Conservation (phyloP, 371 early-diverging fungal genomes). For the Mortierella polycephala region DNA sequence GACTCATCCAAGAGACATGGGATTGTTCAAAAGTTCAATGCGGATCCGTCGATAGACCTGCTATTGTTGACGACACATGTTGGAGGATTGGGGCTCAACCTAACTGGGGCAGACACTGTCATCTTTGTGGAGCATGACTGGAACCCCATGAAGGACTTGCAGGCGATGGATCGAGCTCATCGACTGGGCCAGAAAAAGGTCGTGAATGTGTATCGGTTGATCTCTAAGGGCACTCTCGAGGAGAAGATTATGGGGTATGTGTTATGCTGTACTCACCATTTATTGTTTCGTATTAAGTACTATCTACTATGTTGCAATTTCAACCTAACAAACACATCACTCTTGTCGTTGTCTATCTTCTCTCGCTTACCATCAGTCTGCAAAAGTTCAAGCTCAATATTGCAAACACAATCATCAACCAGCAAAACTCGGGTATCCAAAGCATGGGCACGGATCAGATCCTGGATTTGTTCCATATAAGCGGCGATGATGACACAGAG, state of each 20-base stretch:
- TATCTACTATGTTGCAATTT: too few relatives aligned
- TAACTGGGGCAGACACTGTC: slow-evolving; percentile 99
- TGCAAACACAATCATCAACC: slow-evolving; percentile 97
- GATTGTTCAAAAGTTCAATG: slow-evolving; percentile 95
- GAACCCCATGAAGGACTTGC: slow-evolving; percentile 98
- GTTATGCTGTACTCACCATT: background rate
- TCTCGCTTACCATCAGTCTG: slow-evolving; percentile 61
- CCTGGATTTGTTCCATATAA: slow-evolving; percentile 89
- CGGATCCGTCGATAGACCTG: slow-evolving; percentile 95
- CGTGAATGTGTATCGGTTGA: slow-evolving; percentile 95
- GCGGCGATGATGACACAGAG: slow-evolving; percentile 54
- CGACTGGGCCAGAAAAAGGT: slow-evolving; percentile 98
- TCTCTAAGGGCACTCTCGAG: slow-evolving; percentile 92
- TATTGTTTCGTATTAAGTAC: background rate
- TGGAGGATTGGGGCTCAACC: slow-evolving; percentile 98
- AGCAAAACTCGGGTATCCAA: slow-evolving; percentile 94
- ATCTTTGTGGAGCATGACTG: slow-evolving; percentile 99
- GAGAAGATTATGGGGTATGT: slow-evolving; percentile 93
- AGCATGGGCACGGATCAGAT: slow-evolving; percentile 97
- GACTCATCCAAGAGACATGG: slow-evolving; percentile 88
- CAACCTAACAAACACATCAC: too few relatives aligned
- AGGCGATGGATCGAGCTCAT: slow-evolving; percentile 99
- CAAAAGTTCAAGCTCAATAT: slow-evolving; percentile 99
- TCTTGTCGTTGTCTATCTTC: background rate
- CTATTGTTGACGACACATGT: slow-evolving; percentile 97